Percentiles rank a stretch among this genome's conserved stretches.
phyloP scores from a whole-genome alignment of 2,329 filamentous ascomycete species.

The Neonectria neomacrospora region DNA sequence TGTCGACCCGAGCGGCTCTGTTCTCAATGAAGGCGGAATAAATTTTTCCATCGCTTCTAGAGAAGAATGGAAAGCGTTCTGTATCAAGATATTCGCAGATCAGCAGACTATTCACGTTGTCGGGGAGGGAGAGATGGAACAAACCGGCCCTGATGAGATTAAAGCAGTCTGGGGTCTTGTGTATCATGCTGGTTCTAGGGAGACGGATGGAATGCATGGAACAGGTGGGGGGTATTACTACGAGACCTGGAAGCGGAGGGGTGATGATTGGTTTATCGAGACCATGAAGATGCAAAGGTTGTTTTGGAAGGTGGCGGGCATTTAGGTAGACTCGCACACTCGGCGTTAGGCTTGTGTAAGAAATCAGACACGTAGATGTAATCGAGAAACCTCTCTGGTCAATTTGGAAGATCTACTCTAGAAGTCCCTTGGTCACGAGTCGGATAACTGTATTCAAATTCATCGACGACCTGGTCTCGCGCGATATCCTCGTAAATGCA shows the following conservation, averaged over 20 bases:
- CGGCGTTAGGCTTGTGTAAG: no score
- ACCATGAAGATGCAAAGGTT: slow-evolving; percentile 29
- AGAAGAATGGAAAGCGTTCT: slow-evolving; percentile 9
- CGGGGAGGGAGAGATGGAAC: slow-evolving; percentile 25
- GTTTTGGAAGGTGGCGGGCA: slow-evolving; percentile 26
- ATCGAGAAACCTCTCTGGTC: no score
- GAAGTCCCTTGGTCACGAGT: no score
- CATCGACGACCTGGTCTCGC: no score
- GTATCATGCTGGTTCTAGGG: slow-evolving; percentile 21
- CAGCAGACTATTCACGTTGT: slow-evolving; percentile 28
- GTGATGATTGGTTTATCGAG: slow-evolving; percentile 30
- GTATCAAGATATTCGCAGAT: slow-evolving; percentile 16
- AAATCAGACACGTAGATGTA: no score
- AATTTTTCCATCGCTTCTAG: slow-evolving; percentile 9
- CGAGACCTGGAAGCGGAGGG: slow-evolving; percentile 28
- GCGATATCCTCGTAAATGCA: no score
- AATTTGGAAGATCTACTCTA: no score
- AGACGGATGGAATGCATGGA: slow-evolving; percentile 6
- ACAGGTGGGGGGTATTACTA: slow-evolving; percentile 29
- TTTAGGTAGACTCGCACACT: no score
- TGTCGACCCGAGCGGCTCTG: background rate
- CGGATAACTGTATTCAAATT: no score
- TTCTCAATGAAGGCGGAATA: background rate
- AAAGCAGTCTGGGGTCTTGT: slow-evolving; percentile 22
- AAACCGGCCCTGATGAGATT: slow-evolving; percentile 7